phyloP scores from a whole-genome alignment of 805 yeast genomes.

The Pichia occidentalis region DNA sequence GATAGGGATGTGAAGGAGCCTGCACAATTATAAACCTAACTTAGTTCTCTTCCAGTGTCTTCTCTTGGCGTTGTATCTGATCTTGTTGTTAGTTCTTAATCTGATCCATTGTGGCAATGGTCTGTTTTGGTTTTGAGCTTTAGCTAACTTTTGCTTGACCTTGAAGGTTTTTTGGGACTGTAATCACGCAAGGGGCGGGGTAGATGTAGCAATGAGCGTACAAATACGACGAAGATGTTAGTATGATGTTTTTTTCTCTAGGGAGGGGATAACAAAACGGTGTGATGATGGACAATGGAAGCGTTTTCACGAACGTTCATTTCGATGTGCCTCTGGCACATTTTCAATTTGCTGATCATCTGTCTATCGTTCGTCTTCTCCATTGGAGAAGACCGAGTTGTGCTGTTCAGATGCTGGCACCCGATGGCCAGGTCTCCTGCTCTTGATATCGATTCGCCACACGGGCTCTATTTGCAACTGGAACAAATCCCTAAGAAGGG shows the following conservation, averaged over 20 bases:
- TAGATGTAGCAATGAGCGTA: too few relatives aligned
- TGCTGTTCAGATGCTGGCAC: not conserved
- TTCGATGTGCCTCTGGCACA: too few relatives aligned
- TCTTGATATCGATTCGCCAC: too few relatives aligned
- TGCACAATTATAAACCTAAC: slow-evolving; percentile 77
- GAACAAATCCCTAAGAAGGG: too few relatives aligned
- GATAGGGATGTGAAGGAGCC: not conserved
- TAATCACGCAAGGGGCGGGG: not conserved
- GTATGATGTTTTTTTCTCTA: slow-evolving; percentile 3
- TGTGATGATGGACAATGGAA: too few relatives aligned
- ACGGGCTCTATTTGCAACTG: too few relatives aligned
- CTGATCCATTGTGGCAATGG: slow-evolving; percentile 99
- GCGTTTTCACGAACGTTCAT: too few relatives aligned
- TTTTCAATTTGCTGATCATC: too few relatives aligned
- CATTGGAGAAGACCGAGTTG: not conserved
- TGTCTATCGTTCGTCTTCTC: slow-evolving; percentile 4
- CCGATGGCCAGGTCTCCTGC: too few relatives aligned
- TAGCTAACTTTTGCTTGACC: slow-evolving; percentile 97
- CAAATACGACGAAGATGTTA: slow-evolving; percentile 1
- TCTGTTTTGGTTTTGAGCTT: slow-evolving; percentile 98
- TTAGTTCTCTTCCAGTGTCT: slow-evolving; percentile 99
- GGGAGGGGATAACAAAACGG: too few relatives aligned
- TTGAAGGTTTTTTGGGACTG: slow-evolving; percentile 93
- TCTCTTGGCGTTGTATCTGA: slow-evolving; percentile 99
- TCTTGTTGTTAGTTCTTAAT: slow-evolving; percentile 94